A percentile compares a stretch with the other conserved stretches of the same genome.
phyloP scores from a whole-genome alignment of 257 asterid genomes.

The Nicotiana undulata region DNA sequence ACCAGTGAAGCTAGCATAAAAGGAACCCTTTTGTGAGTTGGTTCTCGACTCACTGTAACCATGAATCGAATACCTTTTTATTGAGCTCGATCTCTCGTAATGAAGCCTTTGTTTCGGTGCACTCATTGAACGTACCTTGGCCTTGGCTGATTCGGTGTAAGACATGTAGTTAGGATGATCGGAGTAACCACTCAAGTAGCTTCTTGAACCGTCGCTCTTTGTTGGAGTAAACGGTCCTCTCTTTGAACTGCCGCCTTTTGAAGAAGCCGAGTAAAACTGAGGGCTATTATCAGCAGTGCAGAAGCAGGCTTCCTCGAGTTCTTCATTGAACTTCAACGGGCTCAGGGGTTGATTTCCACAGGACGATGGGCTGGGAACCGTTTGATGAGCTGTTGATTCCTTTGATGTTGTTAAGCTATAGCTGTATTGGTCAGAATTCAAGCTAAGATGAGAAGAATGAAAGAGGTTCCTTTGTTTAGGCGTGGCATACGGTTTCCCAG shows the following conservation, averaged over 20 bases:
- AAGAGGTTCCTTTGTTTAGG: slow-evolving; percentile 36
- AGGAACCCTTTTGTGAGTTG: slow-evolving; percentile 28
- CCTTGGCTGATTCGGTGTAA: slow-evolving; percentile 70
- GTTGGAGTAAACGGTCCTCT: slow-evolving; percentile 63
- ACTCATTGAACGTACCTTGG: slow-evolving; percentile 76
- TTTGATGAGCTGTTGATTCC: slow-evolving; percentile 47
- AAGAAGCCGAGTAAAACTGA: slow-evolving; percentile 38
- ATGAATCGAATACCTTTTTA: slow-evolving; percentile 53
- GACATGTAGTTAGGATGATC: slow-evolving; percentile 84
- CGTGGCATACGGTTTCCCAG: slow-evolving; percentile 15
- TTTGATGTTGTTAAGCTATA: slow-evolving; percentile 52
- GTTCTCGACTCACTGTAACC: slow-evolving; percentile 37
- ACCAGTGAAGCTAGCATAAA: slow-evolving; percentile 36
- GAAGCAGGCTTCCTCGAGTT: slow-evolving; percentile 33
- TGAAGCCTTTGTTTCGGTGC: slow-evolving; percentile 81
- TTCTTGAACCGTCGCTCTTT: slow-evolving; percentile 61
- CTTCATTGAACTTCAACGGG: slow-evolving; percentile 29
- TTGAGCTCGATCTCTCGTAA: slow-evolving; percentile 56
- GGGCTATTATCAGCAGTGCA: slow-evolving; percentile 62
- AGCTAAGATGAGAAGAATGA: slow-evolving; percentile 48
- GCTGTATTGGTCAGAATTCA: slow-evolving; percentile 39
- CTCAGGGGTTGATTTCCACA: slow-evolving; percentile 49
- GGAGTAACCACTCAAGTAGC: slow-evolving; percentile 52
- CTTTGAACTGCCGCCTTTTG: slow-evolving; percentile 29
- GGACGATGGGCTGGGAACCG: slow-evolving; percentile 37